Evolutionary conservation across 108 stramenopile genomes (phyloP).

Genomic region (Skeletonema grethae): DNA sequence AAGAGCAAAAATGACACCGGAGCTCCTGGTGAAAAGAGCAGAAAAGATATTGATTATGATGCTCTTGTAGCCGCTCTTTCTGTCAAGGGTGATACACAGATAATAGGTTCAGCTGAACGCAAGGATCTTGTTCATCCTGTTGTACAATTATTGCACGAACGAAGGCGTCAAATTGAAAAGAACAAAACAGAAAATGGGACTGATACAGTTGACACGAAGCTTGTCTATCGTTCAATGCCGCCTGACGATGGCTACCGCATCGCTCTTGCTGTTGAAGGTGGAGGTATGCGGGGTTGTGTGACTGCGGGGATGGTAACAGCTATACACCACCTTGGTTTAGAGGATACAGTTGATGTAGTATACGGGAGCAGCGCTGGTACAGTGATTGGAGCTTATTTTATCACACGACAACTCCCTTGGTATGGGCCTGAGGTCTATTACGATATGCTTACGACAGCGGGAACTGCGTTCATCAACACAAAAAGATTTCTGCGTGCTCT

Average conservation of each 20-base stretch:
- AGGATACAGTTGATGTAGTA: slow-evolving; percentile 88
- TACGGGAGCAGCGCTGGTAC: slow-evolving; percentile 92
- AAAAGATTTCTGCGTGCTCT: slow-evolving; percentile 78
- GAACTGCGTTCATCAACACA: slow-evolving; percentile 85
- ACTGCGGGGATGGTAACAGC: slow-evolving; percentile 94
- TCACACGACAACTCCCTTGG: slow-evolving; percentile 85
- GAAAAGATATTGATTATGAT: slow-evolving; percentile 60
- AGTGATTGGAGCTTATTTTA: slow-evolving; percentile 88
- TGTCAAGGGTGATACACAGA: slow-evolving; percentile 80
- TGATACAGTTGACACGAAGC: neutral
- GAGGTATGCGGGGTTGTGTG: slow-evolving; percentile 96
- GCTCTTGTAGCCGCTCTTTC: slow-evolving; percentile 54
- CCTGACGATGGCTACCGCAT: slow-evolving; percentile 65
- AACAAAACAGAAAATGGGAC: slow-evolving; percentile 23
- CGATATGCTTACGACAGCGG: slow-evolving; percentile 85
- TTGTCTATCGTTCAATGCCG: slow-evolving; percentile 26
- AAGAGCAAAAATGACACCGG: neutral
- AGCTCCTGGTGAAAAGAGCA: slow-evolving; percentile 2
- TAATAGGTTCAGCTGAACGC: slow-evolving; percentile 63
- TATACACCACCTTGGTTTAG: slow-evolving; percentile 79
- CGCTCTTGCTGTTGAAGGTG: slow-evolving; percentile 93
- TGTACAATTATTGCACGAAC: slow-evolving; percentile 66
- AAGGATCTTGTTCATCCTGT: slow-evolving; percentile 78
- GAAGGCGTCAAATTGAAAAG: slow-evolving; percentile 38
- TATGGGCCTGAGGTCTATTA: slow-evolving; percentile 96